Evolutionary conservation across 1,284 basidiomycete genomes (phyloP), one percentile per base, ranked within the genome.

Genomic region (Kalmanozyma brasiliensis): DNA sequence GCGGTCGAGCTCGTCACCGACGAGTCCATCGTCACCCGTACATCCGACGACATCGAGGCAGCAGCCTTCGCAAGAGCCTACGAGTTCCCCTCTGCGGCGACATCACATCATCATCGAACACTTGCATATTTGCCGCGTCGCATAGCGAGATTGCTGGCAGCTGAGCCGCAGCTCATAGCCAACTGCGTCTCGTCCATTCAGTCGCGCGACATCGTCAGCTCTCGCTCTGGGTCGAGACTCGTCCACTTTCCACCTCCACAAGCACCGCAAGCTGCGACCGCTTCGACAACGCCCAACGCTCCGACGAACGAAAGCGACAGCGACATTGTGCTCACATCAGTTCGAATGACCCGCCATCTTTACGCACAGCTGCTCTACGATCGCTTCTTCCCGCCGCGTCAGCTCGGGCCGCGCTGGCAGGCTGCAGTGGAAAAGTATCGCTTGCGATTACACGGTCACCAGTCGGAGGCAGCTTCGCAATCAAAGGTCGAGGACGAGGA

Each of bases 341-440:
- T 80, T 4, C 36, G 61, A 3, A 57, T 77, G 56, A 76, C 78
- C 3, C 63, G 74, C 19, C 63, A 74, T 17, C 62, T 79, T 20
- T 98, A 96, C 82, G 95, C 94, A 1, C 94, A 97, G 76, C 85
- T 98, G 13, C 83, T 90, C 29, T 90, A 93, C 13, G 94, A 98
- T 82, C 91, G 89, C 60, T 98, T 96, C 82, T 91, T 90, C 78
- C 91, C 95, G 3, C 94, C 94, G 0, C 92, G 91, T 76, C 85
- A 91, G 20, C 98, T 97, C 77, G 92, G 93, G 1, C 37, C 43
- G n/a, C 44, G 47, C 2, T 79, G 78, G 78, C 73, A 74, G 30
- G 38, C 49, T 3, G 51, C 57, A 2, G 74, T 78, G 0, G 74
- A 74, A 33, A 65, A 48, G 26, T 76, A 74, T 23, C 68, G 76